A percentile compares a stretch with the other conserved stretches of the same genome.
phyloP scores from a whole-genome alignment of 805 yeast genomes.

The Barnettozyma populi region DNA sequence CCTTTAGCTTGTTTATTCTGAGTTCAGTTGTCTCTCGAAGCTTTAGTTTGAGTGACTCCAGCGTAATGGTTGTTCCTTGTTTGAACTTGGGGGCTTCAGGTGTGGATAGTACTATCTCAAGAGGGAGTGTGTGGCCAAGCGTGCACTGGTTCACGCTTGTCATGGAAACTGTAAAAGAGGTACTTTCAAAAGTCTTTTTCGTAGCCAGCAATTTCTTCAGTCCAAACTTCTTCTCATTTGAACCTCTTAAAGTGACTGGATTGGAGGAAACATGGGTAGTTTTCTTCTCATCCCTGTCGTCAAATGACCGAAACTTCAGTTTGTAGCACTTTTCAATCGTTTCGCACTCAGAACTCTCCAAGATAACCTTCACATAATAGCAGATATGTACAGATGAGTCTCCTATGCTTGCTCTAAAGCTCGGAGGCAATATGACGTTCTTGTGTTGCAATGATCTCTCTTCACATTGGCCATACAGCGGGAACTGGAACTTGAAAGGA shows the following conservation, averaged over 20 bases:
- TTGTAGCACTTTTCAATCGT: background rate
- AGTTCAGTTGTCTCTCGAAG: background rate
- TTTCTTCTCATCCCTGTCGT: background rate
- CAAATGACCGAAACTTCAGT: background rate
- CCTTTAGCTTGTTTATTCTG: background rate
- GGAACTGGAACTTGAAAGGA: conserved; percentile 1
- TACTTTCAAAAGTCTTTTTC: background rate
- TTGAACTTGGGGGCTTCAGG: background rate
- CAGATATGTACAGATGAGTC: background rate
- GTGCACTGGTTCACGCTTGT: background rate
- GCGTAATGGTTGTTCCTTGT: background rate
- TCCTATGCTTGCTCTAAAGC: background rate
- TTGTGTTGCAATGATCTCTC: background rate
- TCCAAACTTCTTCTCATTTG: background rate
- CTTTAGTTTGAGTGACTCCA: background rate
- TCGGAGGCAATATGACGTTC: background rate
- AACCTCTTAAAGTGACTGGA: background rate
- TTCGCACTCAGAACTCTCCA: background rate
- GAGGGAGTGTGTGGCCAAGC: background rate
- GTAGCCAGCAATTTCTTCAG: background rate
- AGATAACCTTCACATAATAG: background rate
- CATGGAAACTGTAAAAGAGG: background rate
- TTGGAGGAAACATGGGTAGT: background rate
- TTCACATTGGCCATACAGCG: background rate
- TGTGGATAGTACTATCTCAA: background rate